Percentiles rank a stretch among this genome's conserved stretches.
These are phyloP conservation scores for Suillus plorans DNA, from an alignment of 768 basidiomycete species.

Conservation along the genomic window DNA sequence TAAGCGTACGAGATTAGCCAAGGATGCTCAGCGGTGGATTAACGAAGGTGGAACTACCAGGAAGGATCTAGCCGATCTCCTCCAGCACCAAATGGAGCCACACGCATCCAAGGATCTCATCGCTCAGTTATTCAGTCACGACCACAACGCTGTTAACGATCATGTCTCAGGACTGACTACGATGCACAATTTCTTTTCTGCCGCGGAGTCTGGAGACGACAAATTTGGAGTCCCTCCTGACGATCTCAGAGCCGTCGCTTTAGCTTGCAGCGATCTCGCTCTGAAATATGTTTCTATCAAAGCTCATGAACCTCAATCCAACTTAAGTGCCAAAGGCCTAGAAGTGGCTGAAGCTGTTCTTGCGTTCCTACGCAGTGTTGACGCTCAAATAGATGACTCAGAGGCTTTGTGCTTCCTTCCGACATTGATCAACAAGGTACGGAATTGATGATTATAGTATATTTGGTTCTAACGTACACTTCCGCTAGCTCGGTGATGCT, in stretches of 20 bases:
- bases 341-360: constrained; percentile 83
- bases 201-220: constrained; percentile 56
- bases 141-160: constrained; percentile 94
- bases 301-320: constrained; percentile 88
- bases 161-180: constrained; percentile 73
- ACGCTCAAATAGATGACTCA: constrained; percentile 79
- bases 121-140: constrained; percentile 85
- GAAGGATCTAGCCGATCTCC: constrained; percentile 81
- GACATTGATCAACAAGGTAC: constrained; percentile 85
- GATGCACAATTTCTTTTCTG: constrained; percentile 74
- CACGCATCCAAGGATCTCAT: constrained; percentile 75
- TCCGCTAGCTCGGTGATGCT: constrained; percentile 82
- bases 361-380: constrained; percentile 66
- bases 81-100: constrained; percentile 92
- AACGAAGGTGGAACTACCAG: constrained; percentile 82
- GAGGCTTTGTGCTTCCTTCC: constrained; percentile 90
- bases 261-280: constrained; percentile 88
- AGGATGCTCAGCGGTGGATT: constrained; percentile 80
- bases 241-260: constrained; percentile 58
- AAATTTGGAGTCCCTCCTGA: constrained; percentile 43
- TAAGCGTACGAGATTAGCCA: constrained; percentile 65
- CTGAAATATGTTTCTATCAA: constrained; percentile 94
- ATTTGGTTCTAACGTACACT: constrained; percentile 6
- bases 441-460: not conserved
- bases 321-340: constrained; percentile 82